Conservation (phyloP, 352 stramenopile genomes). For the Phytophthora cryptogea region DNA sequence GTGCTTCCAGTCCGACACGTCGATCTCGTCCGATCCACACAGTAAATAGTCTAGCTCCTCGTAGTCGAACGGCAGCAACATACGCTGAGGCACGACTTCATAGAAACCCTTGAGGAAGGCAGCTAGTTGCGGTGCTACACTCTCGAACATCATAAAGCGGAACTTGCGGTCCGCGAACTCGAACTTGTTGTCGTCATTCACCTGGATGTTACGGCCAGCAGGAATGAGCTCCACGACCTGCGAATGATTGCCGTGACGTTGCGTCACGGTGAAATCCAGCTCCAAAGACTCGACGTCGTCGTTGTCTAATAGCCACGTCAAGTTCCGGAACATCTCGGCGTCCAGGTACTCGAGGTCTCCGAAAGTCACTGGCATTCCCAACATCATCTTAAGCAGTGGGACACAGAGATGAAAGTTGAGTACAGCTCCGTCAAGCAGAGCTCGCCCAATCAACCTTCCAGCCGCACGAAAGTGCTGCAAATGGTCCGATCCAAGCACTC, state of each 20-base stretch:
- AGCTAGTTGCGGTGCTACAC: constrained; percentile 87
- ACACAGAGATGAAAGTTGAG: constrained; percentile 94
- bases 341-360: constrained; percentile 91
- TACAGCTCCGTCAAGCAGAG: constrained; percentile 90
- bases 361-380: constrained; percentile 94
- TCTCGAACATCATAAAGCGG: constrained; percentile 94
- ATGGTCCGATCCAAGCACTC: constrained; percentile 58
- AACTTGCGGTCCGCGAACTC: constrained; percentile 94
- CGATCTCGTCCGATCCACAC: constrained; percentile 92
- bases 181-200: constrained; percentile 96
- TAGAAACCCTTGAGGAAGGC: constrained; percentile 96
- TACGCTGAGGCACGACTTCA: constrained; percentile 92
- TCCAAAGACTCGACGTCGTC: constrained; percentile 49
- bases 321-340: constrained; percentile 54
- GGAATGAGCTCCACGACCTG: constrained; percentile 60
- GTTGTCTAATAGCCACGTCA: constrained; percentile 70
- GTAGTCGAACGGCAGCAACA: constrained; percentile 96
- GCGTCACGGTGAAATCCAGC: constrained; percentile 66
- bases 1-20: constrained; percentile 93
- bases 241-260: constrained; percentile 22
- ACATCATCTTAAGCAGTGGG: constrained; percentile 97
- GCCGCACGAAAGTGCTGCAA: constrained; percentile 58
- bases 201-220: constrained; percentile 66
- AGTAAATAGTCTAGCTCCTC: constrained; percentile 96
- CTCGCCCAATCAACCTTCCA: constrained; percentile 60